Percentiles rank a stretch among this genome's conserved stretches.
phyloP scores from a whole-genome alignment of 2,329 filamentous ascomycete species.

The Botryotinia narcissicola region DNA sequence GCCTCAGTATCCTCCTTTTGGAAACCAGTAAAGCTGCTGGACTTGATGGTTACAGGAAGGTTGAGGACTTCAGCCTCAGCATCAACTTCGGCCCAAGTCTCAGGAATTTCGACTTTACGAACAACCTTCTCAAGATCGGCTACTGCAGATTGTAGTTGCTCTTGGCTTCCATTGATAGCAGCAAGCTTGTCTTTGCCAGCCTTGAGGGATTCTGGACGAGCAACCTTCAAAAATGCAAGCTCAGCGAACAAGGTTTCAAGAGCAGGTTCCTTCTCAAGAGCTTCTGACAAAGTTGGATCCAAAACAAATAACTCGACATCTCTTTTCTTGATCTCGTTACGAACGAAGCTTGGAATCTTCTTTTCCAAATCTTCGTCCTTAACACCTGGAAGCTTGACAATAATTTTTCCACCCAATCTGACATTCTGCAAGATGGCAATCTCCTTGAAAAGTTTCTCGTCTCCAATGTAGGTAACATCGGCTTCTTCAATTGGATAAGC shows the following conservation, averaged over 20 bases:
- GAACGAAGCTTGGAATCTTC: constrained; percentile 68
- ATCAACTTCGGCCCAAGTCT: constrained; percentile 73
- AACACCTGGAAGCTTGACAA: constrained; percentile 73
- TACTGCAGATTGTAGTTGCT: constrained; percentile 52
- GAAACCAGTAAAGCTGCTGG: constrained; percentile 81
- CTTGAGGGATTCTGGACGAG: constrained; percentile 62
- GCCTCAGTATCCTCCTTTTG: constrained; percentile 72
- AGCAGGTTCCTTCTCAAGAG: constrained; percentile 61
- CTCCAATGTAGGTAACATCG: constrained; percentile 74
- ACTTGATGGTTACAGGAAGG: constrained; percentile 63
- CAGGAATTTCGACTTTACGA: constrained; percentile 70
- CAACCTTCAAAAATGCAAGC: constrained; percentile 78
- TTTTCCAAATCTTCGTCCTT: constrained; percentile 91
- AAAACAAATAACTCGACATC: constrained; percentile 70
- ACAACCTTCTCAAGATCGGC: constrained; percentile 69
- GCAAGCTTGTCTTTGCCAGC: constrained; percentile 66
- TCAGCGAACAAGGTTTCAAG: constrained; percentile 69
- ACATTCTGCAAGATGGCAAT: constrained; percentile 71
- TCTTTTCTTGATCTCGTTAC: constrained; percentile 69
- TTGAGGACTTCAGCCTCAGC: constrained; percentile 52
- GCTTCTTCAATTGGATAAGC: constrained; percentile 78
- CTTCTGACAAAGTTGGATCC: constrained; percentile 66
- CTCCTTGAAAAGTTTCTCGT: constrained; percentile 75
- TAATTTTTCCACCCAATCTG: constrained; percentile 67
- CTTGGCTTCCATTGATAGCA: constrained; percentile 53